A percentile compares a stretch with the other conserved stretches of the same genome.
These are phyloP conservation scores for Lupinus albus DNA, from an alignment of 306 rosid genomes.

Conservation along the genomic window DNA sequence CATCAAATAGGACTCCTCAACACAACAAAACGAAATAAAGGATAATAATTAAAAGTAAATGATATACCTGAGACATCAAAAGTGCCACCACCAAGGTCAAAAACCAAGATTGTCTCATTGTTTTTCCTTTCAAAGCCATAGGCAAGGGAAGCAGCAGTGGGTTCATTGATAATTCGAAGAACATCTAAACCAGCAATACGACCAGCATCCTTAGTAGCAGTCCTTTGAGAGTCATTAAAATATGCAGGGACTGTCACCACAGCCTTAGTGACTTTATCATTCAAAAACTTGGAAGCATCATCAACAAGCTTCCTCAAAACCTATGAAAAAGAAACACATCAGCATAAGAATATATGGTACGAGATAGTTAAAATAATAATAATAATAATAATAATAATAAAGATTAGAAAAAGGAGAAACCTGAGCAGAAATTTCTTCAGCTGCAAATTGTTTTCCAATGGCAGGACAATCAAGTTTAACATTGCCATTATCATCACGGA, in stretches of 20 bases:
- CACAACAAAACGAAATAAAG: background rate
- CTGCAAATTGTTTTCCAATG: conserved; percentile 77
- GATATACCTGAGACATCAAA: conserved; percentile 90
- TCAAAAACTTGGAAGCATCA: conserved; percentile 94
- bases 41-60: background rate
- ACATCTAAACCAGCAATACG: conserved; percentile 96
- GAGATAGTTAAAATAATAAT: too few species aligned
- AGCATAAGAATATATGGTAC: too few species aligned
- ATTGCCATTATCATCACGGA: conserved; percentile 79
- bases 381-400: too few species aligned
- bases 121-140: conserved; percentile 94
- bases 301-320: conserved; percentile 95
- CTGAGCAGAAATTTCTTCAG: conserved; percentile 94
- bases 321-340: conserved; percentile 29
- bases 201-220: conserved; percentile 99
- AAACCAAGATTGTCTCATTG: conserved; percentile 91
- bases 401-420: background rate
- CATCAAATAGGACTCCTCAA: background rate
- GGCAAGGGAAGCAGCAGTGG: conserved; percentile 95
- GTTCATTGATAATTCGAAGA: conserved; percentile 92
- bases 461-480: conserved; percentile 90
- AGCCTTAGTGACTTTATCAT: conserved; percentile 94
- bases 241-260: conserved; percentile 98
- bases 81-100: conserved; percentile 99
- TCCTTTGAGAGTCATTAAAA: conserved; percentile 98